A percentile compares a stretch with the other conserved stretches of the same genome.
These are phyloP conservation scores for Emiliania huxleyi DNA, from an alignment of 78 protist genomes.

Conservation along the genomic window DNA sequence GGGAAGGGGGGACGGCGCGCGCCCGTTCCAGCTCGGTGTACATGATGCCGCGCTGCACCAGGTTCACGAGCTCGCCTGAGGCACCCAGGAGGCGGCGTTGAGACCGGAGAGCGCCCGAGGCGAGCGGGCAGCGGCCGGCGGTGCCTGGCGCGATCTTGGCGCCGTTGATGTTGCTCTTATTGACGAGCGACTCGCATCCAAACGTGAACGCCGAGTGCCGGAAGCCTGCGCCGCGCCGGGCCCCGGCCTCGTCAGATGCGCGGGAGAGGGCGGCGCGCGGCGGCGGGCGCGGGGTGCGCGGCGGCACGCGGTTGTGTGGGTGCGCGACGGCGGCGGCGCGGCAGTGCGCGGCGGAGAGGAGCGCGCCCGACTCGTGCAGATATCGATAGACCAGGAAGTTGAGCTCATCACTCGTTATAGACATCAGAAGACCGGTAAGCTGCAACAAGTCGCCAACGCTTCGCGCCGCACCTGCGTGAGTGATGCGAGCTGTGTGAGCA, in stretches of 20 bases:
- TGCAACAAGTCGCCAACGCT: no score
- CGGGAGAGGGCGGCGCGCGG: background rate
- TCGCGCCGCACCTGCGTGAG: no score
- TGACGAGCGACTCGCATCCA: slow-evolving; percentile 70
- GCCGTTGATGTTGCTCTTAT: slow-evolving; percentile 58
- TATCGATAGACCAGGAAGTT: slow-evolving; percentile 87
- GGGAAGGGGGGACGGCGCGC: no score
- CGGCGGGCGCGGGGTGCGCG: background rate
- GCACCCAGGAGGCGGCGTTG: no score
- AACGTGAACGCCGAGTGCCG: slow-evolving; percentile 90
- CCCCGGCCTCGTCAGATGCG: background rate
- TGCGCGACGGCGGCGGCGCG: background rate
- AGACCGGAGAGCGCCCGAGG: no score
- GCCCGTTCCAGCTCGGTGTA: slow-evolving; percentile 91
- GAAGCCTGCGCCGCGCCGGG: slow-evolving; percentile 71
- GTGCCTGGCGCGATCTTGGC: slow-evolving; percentile 85
- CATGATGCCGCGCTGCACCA: slow-evolving; percentile 89
- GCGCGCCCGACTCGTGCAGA: slow-evolving; percentile 84
- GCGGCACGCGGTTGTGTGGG: background rate
- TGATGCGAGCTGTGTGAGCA: no score
- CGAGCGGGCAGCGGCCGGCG: no score
- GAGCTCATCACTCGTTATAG: slow-evolving; percentile 52
- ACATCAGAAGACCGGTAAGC: background rate
- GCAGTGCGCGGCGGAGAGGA: background rate
- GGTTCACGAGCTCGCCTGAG: slow-evolving; percentile 75